Evolutionary conservation across 83 land plant genomes (phyloP).

Genomic region (Thuja plicata): DNA sequence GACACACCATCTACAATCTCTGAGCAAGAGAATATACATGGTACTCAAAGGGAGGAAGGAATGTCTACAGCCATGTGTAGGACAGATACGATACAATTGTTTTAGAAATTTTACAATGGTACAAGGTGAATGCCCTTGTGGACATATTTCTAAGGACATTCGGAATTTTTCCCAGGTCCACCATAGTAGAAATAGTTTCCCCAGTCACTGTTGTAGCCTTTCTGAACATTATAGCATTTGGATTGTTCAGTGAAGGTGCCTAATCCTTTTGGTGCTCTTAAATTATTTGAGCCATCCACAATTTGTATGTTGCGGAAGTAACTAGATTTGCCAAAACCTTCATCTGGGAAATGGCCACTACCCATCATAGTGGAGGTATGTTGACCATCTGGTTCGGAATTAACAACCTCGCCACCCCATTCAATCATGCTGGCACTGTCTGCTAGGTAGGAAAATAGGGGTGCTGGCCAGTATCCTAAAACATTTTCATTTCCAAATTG

Average conservation of each 20-base stretch:
- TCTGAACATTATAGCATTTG: slow-evolving; percentile 76
- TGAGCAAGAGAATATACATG: slow-evolving; percentile 20
- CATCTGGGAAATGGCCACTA: slow-evolving; percentile 77
- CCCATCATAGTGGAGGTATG: slow-evolving; percentile 95
- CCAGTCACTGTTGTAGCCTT: slow-evolving; percentile 62
- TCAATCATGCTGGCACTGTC: slow-evolving; percentile 78
- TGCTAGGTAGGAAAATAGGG: slow-evolving; percentile 68
- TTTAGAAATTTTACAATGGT: slow-evolving; percentile 10
- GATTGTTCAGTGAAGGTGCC: slow-evolving; percentile 63
- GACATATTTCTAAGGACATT: slow-evolving; percentile 39
- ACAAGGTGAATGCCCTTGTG: background rate
- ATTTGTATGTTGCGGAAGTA: slow-evolving; percentile 78
- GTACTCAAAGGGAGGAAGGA: background rate
- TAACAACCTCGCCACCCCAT: slow-evolving; percentile 94
- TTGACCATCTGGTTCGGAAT: slow-evolving; percentile 48
- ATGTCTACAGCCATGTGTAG: slow-evolving; percentile 10
- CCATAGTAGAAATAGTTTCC: slow-evolving; percentile 90
- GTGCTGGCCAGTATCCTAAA: slow-evolving; percentile 89
- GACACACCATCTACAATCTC: slow-evolving; percentile 24
- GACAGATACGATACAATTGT: background rate
- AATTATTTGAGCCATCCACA: slow-evolving; percentile 62
- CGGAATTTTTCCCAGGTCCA: slow-evolving; percentile 74
- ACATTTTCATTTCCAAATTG: slow-evolving; percentile 55
- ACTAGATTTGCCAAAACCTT: slow-evolving; percentile 73
- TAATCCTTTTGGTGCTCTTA: slow-evolving; percentile 45